These are phyloP conservation scores for Adenanthera pavonina DNA, from an alignment of 306 rosid species.

Conservation along the genomic window DNA sequence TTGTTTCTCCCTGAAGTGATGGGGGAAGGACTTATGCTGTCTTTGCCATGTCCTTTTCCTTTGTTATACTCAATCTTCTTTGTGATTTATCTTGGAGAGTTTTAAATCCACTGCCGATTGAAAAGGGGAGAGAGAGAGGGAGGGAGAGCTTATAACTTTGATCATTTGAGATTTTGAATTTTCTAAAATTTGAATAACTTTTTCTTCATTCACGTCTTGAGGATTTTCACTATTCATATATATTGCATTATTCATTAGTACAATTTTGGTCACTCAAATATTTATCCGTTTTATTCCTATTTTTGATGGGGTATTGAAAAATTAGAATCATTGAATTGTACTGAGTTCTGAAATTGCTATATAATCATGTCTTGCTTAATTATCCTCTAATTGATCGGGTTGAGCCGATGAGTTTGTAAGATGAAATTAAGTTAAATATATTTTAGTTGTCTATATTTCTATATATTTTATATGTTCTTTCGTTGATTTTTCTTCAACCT, in stretches of 20 bases:
- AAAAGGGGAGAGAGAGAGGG: background rate
- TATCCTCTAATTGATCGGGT: background rate
- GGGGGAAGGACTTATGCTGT: background rate
- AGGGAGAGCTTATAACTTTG: background rate
- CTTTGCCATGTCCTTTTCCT: constrained; percentile 35
- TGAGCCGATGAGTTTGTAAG: background rate
- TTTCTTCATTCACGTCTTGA: background rate
- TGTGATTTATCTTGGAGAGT: constrained; percentile 5
- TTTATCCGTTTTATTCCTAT: constrained; percentile 3
- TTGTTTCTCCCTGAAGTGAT: background rate
- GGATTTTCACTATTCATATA: background rate
- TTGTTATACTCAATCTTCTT: background rate
- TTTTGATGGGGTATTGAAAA: constrained; percentile 11
- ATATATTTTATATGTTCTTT: constrained; percentile 12
- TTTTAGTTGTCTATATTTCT: background rate
- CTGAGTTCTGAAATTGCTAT: background rate
- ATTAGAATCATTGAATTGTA: constrained; percentile 16
- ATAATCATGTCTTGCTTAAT: background rate
- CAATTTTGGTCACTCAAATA: constrained; percentile 3
- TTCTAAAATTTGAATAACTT: background rate
- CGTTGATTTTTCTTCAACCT: background rate
- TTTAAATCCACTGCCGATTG: background rate
- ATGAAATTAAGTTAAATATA: background rate
- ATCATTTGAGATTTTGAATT: constrained; percentile 11
- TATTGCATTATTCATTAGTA: background rate